phyloP scores from a whole-genome alignment of 495 filamentous ascomycete species.

The Sphaerosporella brunnea region DNA sequence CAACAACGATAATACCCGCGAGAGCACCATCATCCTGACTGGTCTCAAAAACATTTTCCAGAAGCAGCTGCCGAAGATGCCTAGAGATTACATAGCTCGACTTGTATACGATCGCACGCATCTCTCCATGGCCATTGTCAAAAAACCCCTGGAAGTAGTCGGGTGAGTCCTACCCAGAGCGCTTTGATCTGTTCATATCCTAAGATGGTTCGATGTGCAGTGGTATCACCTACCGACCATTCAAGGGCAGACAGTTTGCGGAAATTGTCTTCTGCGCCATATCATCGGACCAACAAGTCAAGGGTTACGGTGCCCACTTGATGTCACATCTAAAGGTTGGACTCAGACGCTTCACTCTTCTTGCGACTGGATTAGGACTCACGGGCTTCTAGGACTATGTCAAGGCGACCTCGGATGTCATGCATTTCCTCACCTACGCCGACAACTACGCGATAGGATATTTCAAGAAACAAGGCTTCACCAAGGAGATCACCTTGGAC shows the following conservation, averaged over 20 bases:
- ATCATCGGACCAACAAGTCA: constrained; percentile 93
- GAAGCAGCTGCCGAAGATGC: constrained; percentile 97
- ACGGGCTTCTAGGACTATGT: constrained; percentile 52
- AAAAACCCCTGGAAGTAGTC: constrained; percentile 85
- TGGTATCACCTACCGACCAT: constrained; percentile 92
- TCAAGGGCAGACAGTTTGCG: constrained; percentile 80
- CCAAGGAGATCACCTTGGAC: constrained; percentile 90
- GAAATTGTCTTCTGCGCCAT: constrained; percentile 99
- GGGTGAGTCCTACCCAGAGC: no score
- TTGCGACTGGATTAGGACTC: background rate
- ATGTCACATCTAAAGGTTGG: constrained; percentile 79
- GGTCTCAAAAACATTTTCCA: constrained; percentile 97
- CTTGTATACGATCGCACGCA: constrained; percentile 95
- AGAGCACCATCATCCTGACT: constrained; percentile 85
- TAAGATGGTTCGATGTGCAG: background rate
- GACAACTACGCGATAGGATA: constrained; percentile 99
- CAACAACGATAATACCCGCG: constrained; percentile 79
- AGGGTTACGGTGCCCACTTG: constrained; percentile 91
- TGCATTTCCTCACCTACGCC: constrained; percentile 97
- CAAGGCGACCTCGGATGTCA: constrained; percentile 86
- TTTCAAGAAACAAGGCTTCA: constrained; percentile 98
- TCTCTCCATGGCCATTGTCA: constrained; percentile 90
- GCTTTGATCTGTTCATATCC: no score
- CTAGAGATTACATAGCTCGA: constrained; percentile 93
- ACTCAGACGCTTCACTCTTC: background rate